These are phyloP conservation scores for Paramecium tetraurelia DNA, from an alignment of 73 alveolate genomes.

Conservation along the genomic window DNA sequence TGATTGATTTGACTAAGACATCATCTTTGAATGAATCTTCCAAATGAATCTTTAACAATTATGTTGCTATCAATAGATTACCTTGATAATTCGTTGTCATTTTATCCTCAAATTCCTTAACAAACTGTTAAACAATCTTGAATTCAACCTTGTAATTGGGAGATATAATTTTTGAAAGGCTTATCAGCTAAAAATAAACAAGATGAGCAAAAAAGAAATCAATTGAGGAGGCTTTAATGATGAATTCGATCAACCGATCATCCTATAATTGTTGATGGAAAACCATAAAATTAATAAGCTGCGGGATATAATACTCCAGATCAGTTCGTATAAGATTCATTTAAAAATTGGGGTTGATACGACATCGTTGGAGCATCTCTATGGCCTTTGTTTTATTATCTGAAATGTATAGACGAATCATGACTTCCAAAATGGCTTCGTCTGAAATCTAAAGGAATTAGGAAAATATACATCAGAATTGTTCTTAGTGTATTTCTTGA, in stretches of 20 bases:
- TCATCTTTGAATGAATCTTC: background rate
- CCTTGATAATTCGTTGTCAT: background rate
- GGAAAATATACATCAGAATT: background rate
- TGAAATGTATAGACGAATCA: background rate
- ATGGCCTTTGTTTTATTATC: slow-evolving; percentile 51
- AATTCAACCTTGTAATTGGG: background rate
- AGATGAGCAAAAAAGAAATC: background rate
- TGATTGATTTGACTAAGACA: background rate
- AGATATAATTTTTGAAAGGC: background rate
- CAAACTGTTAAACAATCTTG: slow-evolving; percentile 23
- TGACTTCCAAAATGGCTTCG: slow-evolving; percentile 20
- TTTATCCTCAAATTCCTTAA: background rate
- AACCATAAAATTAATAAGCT: slow-evolving; percentile 65
- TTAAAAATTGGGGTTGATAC: slow-evolving; percentile 89
- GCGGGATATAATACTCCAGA: slow-evolving; percentile 84
- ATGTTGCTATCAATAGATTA: background rate
- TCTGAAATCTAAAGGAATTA: background rate
- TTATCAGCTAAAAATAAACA: background rate
- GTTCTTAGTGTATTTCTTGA: background rate
- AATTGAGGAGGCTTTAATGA: background rate
- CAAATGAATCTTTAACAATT: background rate
- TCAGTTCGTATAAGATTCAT: slow-evolving; percentile 74
- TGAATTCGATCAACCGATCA: slow-evolving; percentile 29
- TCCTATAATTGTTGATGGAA: slow-evolving; percentile 39
- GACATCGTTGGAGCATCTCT: slow-evolving; percentile 70